Evolutionary conservation across 169 alveolate species (phyloP).

Genomic region (Toxoplasma gondii): DNA sequence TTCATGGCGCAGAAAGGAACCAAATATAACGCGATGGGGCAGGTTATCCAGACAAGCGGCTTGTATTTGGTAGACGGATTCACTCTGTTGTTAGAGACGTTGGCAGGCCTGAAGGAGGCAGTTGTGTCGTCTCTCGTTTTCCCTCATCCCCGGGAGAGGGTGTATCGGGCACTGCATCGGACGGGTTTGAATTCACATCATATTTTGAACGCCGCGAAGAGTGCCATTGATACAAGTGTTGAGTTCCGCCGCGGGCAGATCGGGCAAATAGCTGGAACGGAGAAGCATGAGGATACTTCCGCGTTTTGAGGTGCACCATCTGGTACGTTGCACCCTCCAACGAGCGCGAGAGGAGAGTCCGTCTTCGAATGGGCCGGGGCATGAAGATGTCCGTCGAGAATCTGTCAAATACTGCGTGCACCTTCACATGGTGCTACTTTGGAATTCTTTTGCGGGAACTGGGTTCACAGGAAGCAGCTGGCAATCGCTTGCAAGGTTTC

Average conservation of each 20-base stretch:
- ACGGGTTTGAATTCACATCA: slow-evolving; percentile 9
- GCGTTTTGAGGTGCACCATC: background rate
- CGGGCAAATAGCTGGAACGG: background rate
- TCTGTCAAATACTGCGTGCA: background rate
- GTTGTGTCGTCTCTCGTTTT: slow-evolving; percentile 16
- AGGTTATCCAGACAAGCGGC: background rate
- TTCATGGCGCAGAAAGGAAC: background rate
- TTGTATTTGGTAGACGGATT: background rate
- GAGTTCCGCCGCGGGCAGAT: slow-evolving; percentile 5
- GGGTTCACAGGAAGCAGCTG: too few species aligned
- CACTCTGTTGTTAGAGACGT: background rate
- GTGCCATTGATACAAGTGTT: background rate
- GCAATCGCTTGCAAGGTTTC: too few species aligned
- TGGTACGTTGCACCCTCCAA: background rate
- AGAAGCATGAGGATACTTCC: background rate
- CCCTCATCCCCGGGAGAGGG: slow-evolving; percentile 29
- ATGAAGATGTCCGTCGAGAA: background rate
- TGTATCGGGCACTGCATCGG: slow-evolving; percentile 26
- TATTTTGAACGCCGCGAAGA: background rate
- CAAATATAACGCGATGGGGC: background rate
- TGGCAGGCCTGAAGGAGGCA: slow-evolving; percentile 13
- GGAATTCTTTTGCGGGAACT: background rate
- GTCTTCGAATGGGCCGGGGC: background rate
- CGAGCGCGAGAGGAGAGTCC: background rate
- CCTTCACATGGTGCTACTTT: background rate